A percentile compares a stretch with the other conserved stretches of the same genome.
Evolutionary conservation across 768 basidiomycete genomes (phyloP).

Genomic region (Suillus bovinus): DNA sequence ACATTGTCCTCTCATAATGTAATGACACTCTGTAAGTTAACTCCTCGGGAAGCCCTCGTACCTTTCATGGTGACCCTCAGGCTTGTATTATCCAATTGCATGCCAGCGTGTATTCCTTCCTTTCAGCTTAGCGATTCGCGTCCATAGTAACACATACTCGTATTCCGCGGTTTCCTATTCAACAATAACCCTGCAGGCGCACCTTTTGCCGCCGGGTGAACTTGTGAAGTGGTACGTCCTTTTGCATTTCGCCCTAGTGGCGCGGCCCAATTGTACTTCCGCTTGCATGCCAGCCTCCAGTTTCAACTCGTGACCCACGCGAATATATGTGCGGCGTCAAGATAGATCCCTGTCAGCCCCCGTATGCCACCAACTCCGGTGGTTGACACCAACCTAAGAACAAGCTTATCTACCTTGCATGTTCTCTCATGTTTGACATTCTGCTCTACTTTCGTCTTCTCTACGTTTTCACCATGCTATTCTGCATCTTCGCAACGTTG

Average conservation of each 20-base stretch:
- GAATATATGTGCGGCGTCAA: too few relatives aligned
- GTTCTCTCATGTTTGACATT: neutral
- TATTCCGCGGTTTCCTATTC: neutral
- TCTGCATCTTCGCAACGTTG: constrained; percentile 10
- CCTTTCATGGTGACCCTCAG: too few relatives aligned
- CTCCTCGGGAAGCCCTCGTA: too few relatives aligned
- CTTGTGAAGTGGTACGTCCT: neutral
- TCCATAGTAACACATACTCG: neutral
- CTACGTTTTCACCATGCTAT: constrained; percentile 5
- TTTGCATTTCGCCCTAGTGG: neutral
- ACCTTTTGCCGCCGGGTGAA: neutral
- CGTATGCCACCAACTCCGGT: too few relatives aligned
- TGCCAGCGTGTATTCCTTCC: too few relatives aligned
- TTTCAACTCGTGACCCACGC: too few relatives aligned
- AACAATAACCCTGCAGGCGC: neutral
- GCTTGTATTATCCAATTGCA: too few relatives aligned
- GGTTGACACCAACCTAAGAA: neutral
- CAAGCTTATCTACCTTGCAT: neutral
- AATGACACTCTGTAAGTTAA: too few relatives aligned
- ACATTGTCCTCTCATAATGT: too few relatives aligned
- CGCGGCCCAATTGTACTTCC: too few relatives aligned
- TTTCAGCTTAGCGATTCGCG: neutral
- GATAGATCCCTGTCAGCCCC: too few relatives aligned
- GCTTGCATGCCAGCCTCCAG: too few relatives aligned
- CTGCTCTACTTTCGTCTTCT: neutral